Evolutionary conservation across 1,284 basidiomycete species (phyloP).

Genomic region (Leccinum griseonigrum): DNA sequence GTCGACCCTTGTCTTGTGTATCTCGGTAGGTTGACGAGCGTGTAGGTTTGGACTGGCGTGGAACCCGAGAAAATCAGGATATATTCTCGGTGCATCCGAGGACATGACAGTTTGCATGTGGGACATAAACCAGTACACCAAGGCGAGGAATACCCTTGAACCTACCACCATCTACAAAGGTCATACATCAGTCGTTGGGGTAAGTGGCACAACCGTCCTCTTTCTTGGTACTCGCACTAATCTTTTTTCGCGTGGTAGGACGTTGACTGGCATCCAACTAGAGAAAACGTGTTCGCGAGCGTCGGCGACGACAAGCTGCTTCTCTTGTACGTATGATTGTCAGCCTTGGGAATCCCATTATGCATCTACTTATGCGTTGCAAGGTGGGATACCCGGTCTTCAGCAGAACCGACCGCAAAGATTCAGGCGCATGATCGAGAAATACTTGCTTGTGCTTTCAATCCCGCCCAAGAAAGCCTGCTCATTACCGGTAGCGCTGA

Average conservation of each 20-base stretch:
- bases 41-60: conserved; percentile 89
- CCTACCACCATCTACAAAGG: conserved; percentile 85
- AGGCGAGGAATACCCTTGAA: conserved; percentile 75
- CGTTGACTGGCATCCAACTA: conserved; percentile 91
- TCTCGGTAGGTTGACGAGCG: conserved; percentile 8
- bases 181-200: conserved; percentile 87
- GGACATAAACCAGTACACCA: conserved; percentile 92
- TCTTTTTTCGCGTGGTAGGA: conserved; percentile 56
- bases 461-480: conserved; percentile 81
- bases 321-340: conserved; percentile 63
- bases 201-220: conserved; percentile 38
- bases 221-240: conserved; percentile 3
- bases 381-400: conserved; percentile 91
- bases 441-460: conserved; percentile 91
- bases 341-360: conserved; percentile 7
- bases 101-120: conserved; percentile 97
- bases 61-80: conserved; percentile 81
- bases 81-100: conserved; percentile 91
- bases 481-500: conserved; percentile 93
- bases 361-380: conserved; percentile 12
- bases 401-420: conserved; percentile 67
- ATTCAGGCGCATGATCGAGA: conserved; percentile 89
- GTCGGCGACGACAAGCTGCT: conserved; percentile 97
- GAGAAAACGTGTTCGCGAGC: conserved; percentile 88
- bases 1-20: conserved; percentile 26